Evolutionary conservation across 1,139 yeast species (phyloP).

Genomic region (Blastobotrys capitulatus): DNA sequence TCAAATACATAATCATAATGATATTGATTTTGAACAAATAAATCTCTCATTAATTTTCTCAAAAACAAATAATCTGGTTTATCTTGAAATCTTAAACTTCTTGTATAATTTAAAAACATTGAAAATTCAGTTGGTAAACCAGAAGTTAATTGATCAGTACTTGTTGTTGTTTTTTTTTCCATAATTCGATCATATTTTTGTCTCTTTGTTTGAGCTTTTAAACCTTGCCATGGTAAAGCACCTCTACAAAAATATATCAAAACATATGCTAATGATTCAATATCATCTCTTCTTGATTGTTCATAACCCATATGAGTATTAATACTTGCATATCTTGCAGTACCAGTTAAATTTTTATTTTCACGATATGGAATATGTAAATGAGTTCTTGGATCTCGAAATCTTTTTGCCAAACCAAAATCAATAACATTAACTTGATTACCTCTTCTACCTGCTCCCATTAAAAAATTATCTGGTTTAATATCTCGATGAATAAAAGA

Average conservation of each 20-base stretch:
- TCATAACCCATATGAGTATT: constrained; percentile 97
- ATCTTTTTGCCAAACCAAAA: constrained; percentile 94
- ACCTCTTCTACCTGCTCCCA: constrained; percentile 96
- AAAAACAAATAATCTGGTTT: constrained; percentile 91
- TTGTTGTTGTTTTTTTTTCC: constrained; percentile 94
- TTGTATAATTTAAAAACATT: constrained; percentile 82
- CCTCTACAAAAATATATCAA: constrained; percentile 93
- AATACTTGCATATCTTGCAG: constrained; percentile 93
- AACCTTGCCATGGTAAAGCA: constrained; percentile 97
- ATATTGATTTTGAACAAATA: constrained; percentile 83
- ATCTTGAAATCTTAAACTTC: constrained; percentile 89
- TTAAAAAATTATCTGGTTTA: constrained; percentile 93
- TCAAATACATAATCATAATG: constrained; percentile 93
- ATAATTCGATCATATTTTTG: constrained; percentile 95
- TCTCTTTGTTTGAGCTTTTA: constrained; percentile 93
- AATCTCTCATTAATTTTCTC: constrained; percentile 84
- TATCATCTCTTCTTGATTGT: constrained; percentile 93
- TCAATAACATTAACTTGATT: constrained; percentile 94
- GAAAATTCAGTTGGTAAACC: constrained; percentile 91
- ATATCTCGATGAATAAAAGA: constrained; percentile 85
- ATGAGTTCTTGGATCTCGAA: constrained; percentile 92
- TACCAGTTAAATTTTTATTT: constrained; percentile 91
- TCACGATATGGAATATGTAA: constrained; percentile 86
- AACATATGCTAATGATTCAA: constrained; percentile 93
- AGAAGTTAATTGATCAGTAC: constrained; percentile 81